A percentile compares a stretch with the other conserved stretches of the same genome.
Conservation (phyloP, 2,329 filamentous ascomycete genomes). For the Dothideomycetes sp. region DNA sequence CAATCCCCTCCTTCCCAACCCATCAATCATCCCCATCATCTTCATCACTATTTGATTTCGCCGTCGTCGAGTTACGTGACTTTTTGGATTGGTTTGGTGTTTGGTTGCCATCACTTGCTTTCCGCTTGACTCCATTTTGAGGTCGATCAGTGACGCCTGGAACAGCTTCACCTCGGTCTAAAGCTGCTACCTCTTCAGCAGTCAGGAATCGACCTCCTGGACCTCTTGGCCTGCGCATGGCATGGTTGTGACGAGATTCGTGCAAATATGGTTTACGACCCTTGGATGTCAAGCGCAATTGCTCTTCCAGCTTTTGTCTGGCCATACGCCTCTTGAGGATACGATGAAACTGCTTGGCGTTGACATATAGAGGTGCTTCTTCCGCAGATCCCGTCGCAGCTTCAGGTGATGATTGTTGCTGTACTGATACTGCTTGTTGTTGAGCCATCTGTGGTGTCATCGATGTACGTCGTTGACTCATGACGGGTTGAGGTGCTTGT, state of each 20-base stretch:
- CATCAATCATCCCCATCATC: slow-evolving; percentile 28
- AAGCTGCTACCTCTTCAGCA: slow-evolving; percentile 85
- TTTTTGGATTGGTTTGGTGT: slow-evolving; percentile 19
- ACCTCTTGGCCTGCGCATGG: slow-evolving; percentile 88
- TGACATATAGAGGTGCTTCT: slow-evolving; percentile 93
- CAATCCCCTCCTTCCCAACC: background rate
- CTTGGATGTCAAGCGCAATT: slow-evolving; percentile 83
- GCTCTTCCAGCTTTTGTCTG: slow-evolving; percentile 86
- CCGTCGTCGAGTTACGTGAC: slow-evolving; percentile 19
- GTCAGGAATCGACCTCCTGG: slow-evolving; percentile 94
- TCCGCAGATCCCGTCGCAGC: slow-evolving; percentile 60
- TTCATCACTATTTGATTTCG: slow-evolving; percentile 29
- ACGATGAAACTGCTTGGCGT: slow-evolving; percentile 96
- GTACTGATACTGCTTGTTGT: slow-evolving; percentile 47
- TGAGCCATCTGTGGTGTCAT: slow-evolving; percentile 42
- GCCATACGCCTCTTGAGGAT: slow-evolving; percentile 92
- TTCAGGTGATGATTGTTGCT: slow-evolving; percentile 74
- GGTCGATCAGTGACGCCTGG: slow-evolving; percentile 27
- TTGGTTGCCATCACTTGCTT: slow-evolving; percentile 29
- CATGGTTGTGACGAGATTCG: slow-evolving; percentile 95
- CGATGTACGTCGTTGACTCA: slow-evolving; percentile 52
- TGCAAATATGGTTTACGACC: slow-evolving; percentile 94
- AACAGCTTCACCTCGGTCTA: slow-evolving; percentile 37
- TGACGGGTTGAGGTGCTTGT: slow-evolving; percentile 59
- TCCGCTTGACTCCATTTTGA: slow-evolving; percentile 38